phyloP scores from a whole-genome alignment of 1,284 basidiomycete genomes.

The Pseudomicrostroma phylloplanum region DNA sequence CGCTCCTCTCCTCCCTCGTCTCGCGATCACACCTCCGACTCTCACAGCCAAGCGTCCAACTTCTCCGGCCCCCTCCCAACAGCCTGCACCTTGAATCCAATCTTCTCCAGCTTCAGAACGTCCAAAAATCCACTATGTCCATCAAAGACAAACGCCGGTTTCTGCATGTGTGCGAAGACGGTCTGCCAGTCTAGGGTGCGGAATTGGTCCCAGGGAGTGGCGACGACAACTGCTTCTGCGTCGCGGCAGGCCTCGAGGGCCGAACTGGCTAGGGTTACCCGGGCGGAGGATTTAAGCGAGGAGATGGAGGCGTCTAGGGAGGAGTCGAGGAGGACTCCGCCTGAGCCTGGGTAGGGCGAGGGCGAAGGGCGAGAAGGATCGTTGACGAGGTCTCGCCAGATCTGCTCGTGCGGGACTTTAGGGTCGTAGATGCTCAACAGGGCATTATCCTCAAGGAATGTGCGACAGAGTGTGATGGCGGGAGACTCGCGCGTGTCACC shows the following conservation, averaged over 20 bases:
- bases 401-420: constrained; percentile 59
- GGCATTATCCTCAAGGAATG: constrained; percentile 87
- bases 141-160: constrained; percentile 73
- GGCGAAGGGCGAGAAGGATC: constrained; percentile 21
- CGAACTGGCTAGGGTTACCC: constrained; percentile 69
- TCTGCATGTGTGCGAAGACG: constrained; percentile 83
- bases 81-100: constrained; percentile 78
- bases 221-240: constrained; percentile 83
- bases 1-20: no score
- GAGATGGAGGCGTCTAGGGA: no score
- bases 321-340: constrained; percentile 55
- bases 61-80: constrained; percentile 50
- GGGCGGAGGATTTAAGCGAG: constrained; percentile 65
- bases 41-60: constrained; percentile 5
- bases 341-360: no score
- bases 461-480: constrained; percentile 86
- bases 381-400: constrained; percentile 57
- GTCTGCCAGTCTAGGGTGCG: constrained; percentile 77
- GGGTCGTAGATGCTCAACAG: constrained; percentile 86
- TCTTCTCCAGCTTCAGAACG: constrained; percentile 67
- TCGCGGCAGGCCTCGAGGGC: constrained; percentile 80
- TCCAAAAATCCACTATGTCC: constrained; percentile 74
- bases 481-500: constrained; percentile 72
- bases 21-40: no score
- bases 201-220: constrained; percentile 76